Evolutionary conservation across 2,329 filamentous ascomycete species (phyloP).

Genomic region (Lachnum nothofagi): DNA sequence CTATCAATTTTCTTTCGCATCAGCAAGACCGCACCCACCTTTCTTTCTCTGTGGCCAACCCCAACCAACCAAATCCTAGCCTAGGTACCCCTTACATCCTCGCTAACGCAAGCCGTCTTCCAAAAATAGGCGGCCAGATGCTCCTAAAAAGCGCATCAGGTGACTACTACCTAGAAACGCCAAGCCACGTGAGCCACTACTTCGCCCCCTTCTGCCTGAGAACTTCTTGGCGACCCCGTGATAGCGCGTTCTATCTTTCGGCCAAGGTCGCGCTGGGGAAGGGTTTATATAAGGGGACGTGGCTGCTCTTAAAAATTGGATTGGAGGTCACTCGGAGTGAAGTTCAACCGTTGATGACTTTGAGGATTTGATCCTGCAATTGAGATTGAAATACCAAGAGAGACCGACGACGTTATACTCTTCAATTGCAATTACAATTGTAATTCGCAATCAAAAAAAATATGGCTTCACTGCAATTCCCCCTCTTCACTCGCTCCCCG

Average conservation of each 20-base stretch:
- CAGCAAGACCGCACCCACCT: too few relatives aligned
- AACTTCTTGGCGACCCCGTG: slow-evolving; percentile 18
- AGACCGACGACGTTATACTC: too few relatives aligned
- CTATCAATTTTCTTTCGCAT: too few relatives aligned
- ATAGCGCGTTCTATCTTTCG: slow-evolving; percentile 14
- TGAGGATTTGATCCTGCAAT: too few relatives aligned
- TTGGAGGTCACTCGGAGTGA: too few relatives aligned
- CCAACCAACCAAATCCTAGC: too few relatives aligned
- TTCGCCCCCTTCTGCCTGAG: slow-evolving; percentile 10
- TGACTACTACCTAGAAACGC: slow-evolving; percentile 11
- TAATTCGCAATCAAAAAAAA: neutral
- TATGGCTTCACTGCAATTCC: slow-evolving; percentile 10
- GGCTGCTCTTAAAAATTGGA: neutral
- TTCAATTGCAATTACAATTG: neutral
- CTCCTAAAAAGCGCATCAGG: neutral
- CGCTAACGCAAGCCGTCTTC: neutral
- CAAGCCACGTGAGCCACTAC: slow-evolving; percentile 8
- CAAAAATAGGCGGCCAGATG: neutral
- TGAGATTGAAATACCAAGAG: too few relatives aligned
- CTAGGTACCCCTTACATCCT: neutral
- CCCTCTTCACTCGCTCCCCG: slow-evolving; percentile 23
- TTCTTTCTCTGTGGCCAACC: too few relatives aligned
- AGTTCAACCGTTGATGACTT: too few relatives aligned
- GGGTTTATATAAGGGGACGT: neutral
- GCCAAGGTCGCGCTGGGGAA: slow-evolving; percentile 8